phyloP scores from a whole-genome alignment of 176 grass and related monocot genomes.

The Sorghum bicolor region Sorghum_bicolor_NCBIv3 NC_012872.2:12994501-12995000 shows the following conservation, averaged over 20 bases:
- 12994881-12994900: conserved; percentile 16
- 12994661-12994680: conserved; percentile 27
- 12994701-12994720: neutral
- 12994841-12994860: conserved; percentile 10
- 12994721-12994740: conserved; percentile 56
- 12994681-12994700: neutral
- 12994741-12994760: conserved; percentile 54
- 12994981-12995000: neutral
- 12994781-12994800: conserved; percentile 44
- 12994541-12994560: conserved; percentile 26
- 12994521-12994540: neutral
- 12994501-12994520: neutral
- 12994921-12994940: conserved; percentile 28
- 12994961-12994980: neutral
- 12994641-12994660: neutral
- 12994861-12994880: conserved; percentile 34
- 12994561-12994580: conserved; percentile 40
- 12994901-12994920: conserved; percentile 8
- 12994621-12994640: neutral
- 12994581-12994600: conserved; percentile 3
- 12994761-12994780: conserved; percentile 48
- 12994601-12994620: neutral
- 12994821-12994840: neutral
- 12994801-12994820: neutral
- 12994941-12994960: neutral